Conservation (phyloP, 768 basidiomycete genomes). For the Rhodosporidiobolus odoratus region DNA sequence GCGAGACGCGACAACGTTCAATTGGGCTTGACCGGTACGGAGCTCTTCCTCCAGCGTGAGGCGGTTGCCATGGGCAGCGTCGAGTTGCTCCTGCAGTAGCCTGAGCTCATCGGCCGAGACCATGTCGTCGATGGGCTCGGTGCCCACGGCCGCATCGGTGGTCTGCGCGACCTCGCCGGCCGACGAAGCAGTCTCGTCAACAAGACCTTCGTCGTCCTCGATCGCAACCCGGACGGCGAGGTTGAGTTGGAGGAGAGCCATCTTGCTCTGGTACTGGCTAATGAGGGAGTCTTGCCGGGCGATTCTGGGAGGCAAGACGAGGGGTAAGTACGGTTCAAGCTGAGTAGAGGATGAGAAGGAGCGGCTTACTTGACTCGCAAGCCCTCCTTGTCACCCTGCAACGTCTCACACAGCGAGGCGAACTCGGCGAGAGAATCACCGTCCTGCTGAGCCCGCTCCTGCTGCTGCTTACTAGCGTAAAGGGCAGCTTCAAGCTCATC, state of each 20-base stretch:
- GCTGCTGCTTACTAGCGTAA: background rate
- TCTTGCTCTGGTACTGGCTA: slow-evolving; percentile 1
- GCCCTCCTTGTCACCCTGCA: slow-evolving; percentile 2
- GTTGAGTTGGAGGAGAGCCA: slow-evolving; percentile 28
- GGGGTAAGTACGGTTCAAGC: background rate
- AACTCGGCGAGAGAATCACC: slow-evolving; percentile 12
- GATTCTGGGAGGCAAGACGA: background rate
- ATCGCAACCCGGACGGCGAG: slow-evolving; percentile 27
- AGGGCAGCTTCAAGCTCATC: slow-evolving; percentile 2
- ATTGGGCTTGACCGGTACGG: too few species aligned
- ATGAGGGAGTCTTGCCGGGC: slow-evolving; percentile 4
- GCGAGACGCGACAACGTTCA: too few species aligned
- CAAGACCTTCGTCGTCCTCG: slow-evolving; percentile 20
- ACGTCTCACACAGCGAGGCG: slow-evolving; percentile 9
- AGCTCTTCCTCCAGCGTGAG: background rate
- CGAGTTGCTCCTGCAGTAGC: background rate
- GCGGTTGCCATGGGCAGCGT: background rate
- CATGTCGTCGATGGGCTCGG: background rate
- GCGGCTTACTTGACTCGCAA: background rate
- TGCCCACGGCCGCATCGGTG: too few species aligned
- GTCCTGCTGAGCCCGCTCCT: background rate
- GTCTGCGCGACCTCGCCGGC: background rate
- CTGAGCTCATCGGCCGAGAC: slow-evolving; percentile 1
- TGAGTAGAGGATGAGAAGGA: background rate
- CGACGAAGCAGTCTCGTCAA: background rate